These are phyloP conservation scores for Alliaria petiolata DNA, from an alignment of 345 rosid species.

Conservation along the genomic window DNA sequence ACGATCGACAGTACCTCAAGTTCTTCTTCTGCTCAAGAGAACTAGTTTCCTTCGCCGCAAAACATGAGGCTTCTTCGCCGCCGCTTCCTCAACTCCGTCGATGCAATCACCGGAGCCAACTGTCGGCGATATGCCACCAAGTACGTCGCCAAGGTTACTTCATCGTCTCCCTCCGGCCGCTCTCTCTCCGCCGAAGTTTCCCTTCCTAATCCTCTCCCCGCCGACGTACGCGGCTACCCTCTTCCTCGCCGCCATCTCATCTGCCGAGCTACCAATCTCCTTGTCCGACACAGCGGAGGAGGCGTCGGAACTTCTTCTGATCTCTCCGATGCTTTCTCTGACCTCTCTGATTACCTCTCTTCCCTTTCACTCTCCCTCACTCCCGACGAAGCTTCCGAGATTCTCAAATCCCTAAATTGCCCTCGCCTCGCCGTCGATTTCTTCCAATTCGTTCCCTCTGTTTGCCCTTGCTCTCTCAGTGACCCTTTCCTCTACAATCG, in stretches of 20 bases:
- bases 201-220: conserved; percentile 45
- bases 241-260: conserved; percentile 74
- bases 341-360: conserved; percentile 57
- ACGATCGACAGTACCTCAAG: neutral
- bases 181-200: conserved; percentile 70
- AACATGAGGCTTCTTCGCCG: conserved; percentile 27
- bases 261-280: conserved; percentile 65
- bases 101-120: neutral
- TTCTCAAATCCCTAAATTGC: conserved; percentile 73
- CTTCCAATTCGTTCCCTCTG: conserved; percentile 57
- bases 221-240: conserved; percentile 72
- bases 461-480: conserved; percentile 50
- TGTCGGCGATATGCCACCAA: conserved; percentile 63
- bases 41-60: conserved; percentile 3
- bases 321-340: conserved; percentile 34
- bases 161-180: conserved; percentile 74
- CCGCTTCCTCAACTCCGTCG: conserved; percentile 8
- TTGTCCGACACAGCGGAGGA: conserved; percentile 19
- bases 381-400: conserved; percentile 69
- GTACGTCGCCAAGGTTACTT: conserved; percentile 71
- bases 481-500: conserved; percentile 67
- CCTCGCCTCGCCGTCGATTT: conserved; percentile 63
- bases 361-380: conserved; percentile 62
- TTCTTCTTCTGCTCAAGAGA: neutral
- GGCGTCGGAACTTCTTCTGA: neutral